A percentile compares a stretch with the other conserved stretches of the same genome.
Conservation (phyloP, 1,284 basidiomycete species). For the Ganoderma multipileum region DNA sequence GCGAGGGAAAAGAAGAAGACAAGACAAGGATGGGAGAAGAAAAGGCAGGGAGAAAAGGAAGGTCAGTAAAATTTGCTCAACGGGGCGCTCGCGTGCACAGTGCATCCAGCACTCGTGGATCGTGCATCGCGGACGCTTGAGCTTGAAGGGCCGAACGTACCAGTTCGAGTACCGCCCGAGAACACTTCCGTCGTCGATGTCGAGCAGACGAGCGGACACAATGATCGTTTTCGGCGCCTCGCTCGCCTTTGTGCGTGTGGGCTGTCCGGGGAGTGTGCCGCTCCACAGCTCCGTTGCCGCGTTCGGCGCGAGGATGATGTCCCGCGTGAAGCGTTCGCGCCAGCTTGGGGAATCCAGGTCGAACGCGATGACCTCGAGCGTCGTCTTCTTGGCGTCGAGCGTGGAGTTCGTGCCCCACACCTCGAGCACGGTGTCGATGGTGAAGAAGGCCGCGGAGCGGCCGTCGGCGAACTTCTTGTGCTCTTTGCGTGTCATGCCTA, state of each 20-base stretch:
- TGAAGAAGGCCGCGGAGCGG: constrained; percentile 67
- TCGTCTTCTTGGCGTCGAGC: constrained; percentile 60
- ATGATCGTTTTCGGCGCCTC: constrained; percentile 74
- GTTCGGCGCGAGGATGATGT: constrained; percentile 70
- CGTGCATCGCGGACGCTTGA: not conserved
- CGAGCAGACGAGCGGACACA: constrained; percentile 77
- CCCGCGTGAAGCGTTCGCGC: constrained; percentile 57
- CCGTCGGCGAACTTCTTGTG: constrained; percentile 63
- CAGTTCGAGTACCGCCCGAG: constrained; percentile 84
- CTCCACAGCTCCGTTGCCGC: constrained; percentile 84
- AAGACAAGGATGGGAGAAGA: constrained; percentile 5
- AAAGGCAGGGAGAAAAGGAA: not conserved
- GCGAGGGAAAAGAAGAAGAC: not conserved
- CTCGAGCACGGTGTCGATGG: constrained; percentile 70
- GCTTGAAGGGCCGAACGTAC: constrained; percentile 45
- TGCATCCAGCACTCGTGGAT: not conserved
- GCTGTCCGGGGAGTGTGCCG: constrained; percentile 74
- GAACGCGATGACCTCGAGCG: constrained; percentile 73
- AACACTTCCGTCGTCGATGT: constrained; percentile 58
- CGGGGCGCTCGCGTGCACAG: not conserved
- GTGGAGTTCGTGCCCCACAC: constrained; percentile 88
- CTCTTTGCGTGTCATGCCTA: constrained; percentile 84
- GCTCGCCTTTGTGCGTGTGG: constrained; percentile 67
- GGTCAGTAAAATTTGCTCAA: constrained; percentile 10
- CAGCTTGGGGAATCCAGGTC: constrained; percentile 67